Evolutionary conservation across 1,284 basidiomycete genomes (phyloP).

Genomic region (Anthracocystis setariae): DNA sequence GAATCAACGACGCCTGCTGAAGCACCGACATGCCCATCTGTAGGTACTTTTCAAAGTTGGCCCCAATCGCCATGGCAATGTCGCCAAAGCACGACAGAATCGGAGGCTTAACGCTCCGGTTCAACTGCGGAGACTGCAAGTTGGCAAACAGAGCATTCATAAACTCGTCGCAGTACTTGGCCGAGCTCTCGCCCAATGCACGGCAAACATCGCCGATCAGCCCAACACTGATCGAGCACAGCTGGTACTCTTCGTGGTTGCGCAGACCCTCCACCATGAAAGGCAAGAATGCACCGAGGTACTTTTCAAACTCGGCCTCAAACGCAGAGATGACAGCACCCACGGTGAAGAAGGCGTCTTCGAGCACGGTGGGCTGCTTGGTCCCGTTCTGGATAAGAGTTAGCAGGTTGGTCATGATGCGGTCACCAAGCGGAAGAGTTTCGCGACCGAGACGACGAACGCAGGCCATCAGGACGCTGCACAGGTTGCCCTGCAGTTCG

Average conservation of each 20-base stretch:
- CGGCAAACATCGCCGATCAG: conserved; percentile 95
- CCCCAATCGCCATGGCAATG: conserved; percentile 89
- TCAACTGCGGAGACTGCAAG: conserved; percentile 87
- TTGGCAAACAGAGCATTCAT: conserved; percentile 92
- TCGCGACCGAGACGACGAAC: conserved; percentile 78
- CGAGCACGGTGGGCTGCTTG: conserved; percentile 93
- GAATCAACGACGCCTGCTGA: conserved; percentile 81
- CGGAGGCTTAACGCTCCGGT: conserved; percentile 94
- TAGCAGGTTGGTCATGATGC: conserved; percentile 92
- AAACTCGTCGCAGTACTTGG: conserved; percentile 84
- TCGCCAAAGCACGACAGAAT: conserved; percentile 96
- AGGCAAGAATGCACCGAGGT: conserved; percentile 88
- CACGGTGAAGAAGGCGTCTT: conserved; percentile 94
- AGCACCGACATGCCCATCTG: conserved; percentile 90
- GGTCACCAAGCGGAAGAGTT: conserved; percentile 88
- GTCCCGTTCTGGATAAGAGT: conserved; percentile 84
- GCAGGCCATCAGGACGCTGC: conserved; percentile 71
- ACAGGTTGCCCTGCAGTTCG: conserved; percentile 95
- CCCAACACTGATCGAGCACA: conserved; percentile 94
- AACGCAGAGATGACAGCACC: conserved; percentile 80
- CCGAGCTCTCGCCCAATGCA: conserved; percentile 84
- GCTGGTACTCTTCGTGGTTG: conserved; percentile 91
- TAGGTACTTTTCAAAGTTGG: conserved; percentile 85
- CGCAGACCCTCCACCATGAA: conserved; percentile 90
- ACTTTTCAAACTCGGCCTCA: conserved; percentile 85